phyloP scores from a whole-genome alignment of 1,284 basidiomycete species.

The Cryptococcus sp. region DNA sequence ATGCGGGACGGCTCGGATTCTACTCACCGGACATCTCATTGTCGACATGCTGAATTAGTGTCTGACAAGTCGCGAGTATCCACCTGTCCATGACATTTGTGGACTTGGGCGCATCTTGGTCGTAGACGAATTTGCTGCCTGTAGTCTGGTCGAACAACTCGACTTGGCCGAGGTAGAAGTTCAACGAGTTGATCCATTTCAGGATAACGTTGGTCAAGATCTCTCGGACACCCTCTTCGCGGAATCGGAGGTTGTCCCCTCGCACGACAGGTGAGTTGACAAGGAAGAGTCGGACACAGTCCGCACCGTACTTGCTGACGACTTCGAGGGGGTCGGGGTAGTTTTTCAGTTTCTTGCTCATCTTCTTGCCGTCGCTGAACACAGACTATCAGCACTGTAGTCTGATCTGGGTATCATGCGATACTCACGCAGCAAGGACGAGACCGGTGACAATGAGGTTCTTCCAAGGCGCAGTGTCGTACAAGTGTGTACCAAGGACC shows the following conservation, averaged over 20 bases:
- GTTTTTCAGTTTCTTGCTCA: conserved; percentile 98
- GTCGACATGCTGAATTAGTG: conserved; percentile 86
- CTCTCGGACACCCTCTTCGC: conserved; percentile 96
- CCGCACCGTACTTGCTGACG: conserved; percentile 91
- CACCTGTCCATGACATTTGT: conserved; percentile 98
- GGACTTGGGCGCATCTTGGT: conserved; percentile 79
- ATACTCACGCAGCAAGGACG: conserved; percentile 82
- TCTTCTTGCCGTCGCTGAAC: conserved; percentile 92
- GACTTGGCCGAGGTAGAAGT: conserved; percentile 98
- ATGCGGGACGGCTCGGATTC: too few species aligned
- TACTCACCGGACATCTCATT: conserved; percentile 82
- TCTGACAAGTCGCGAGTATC: conserved; percentile 97
- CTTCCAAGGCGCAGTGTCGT: conserved; percentile 94
- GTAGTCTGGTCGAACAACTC: conserved; percentile 82
- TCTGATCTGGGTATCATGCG: background rate
- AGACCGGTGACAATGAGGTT: conserved; percentile 96
- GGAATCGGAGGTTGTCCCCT: conserved; percentile 96
- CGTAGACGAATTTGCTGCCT: conserved; percentile 80
- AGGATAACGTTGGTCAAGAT: conserved; percentile 92
- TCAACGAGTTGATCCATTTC: conserved; percentile 99
- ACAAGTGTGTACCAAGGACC: conserved; percentile 92
- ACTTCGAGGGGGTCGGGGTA: conserved; percentile 96
- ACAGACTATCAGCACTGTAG: conserved; percentile 6
- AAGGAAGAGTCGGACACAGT: conserved; percentile 95
- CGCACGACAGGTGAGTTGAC: conserved; percentile 99